Base-by-base conservation (phyloP, 2,329 filamentous ascomycete species). In the Verticillium nubilum region DNA sequence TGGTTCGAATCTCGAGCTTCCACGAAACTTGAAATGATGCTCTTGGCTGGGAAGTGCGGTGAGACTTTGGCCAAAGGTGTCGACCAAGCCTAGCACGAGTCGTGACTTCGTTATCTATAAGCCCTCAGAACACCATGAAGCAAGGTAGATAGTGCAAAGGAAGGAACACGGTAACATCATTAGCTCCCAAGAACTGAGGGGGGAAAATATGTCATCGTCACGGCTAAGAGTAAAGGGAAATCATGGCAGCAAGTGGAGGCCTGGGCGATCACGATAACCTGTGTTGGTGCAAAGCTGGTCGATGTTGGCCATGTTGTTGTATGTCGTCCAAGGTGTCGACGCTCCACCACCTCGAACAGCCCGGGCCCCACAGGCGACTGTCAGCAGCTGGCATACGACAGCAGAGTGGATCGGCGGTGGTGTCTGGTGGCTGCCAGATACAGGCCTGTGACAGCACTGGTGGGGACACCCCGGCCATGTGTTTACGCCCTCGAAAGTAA, bases 401-500 rank as follows among this genome's bases (percentile, higher is more conserved):
- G n/a, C n/a, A n/a, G n/a, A n/a, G n/a, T n/a, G 29, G 29, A 31
- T 31, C 9, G 29, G 9, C 13, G 19, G 6, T 19, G 10, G 42
- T 19, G n/a, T n/a, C 9, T 12, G 42, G 7, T 19, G 19, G 5
- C n/a, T 12, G 35, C 15, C 13, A 17, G 13, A n/a, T 42, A 17
- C n/a, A n/a, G 9, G 35, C 9, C 37, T 50, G 42, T 50, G 42
- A 50, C 42, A 13, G 42, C 19, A 4, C 17, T 50, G 42, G 42
- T 50, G 42, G 42, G 42, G 42, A 50, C 42, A 23, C 54, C 33
- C 54, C 54, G 17, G 27, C 19, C 33, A 29, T 47, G 9, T 25
- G 54, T 56, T 42, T 56, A 42, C 54, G 29, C 35, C 26, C 54
- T 17, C 54, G 35, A 56, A 56, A 56, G 54, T 56, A 56, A 56